Evolutionary conservation across 2,329 filamentous ascomycete species (phyloP), one percentile per base, ranked within the genome.

Genomic region (Verticillium zaregamsianum): DNA sequence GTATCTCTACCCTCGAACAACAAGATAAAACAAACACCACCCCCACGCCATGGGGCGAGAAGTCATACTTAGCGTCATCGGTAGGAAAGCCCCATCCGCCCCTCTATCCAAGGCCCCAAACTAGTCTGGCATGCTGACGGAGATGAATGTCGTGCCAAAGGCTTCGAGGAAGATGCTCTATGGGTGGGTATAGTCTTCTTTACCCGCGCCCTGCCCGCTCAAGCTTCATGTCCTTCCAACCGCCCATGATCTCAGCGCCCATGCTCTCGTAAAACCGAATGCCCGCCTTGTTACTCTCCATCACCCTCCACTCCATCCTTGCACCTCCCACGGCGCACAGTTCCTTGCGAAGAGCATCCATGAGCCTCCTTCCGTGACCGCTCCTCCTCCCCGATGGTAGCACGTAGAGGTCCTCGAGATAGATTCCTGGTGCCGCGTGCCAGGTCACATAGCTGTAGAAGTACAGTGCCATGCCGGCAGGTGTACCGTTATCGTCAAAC

Each of bases 401-500:
- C 32, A 35, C 32, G 32, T 35, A 35, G 12, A 35, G 32, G 32
- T 12, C 32, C 93, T 98, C 94, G 40, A 98, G 87, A 75, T 96
- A 97, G 70, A 98, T 90, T 2, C 94, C 94, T 0, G 93, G 87
- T 55, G 85, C 86, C n/a, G 90, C 86, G 11, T 90, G 86, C 95
- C 94, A 98, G 0, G 94, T 97, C 71, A 89, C 92, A 78, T 97
- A 98, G 77, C 94, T 98, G 82, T 93, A 93, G 75, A 96, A 98
- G 79, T 93, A 97, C 49, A 97, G 77, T 1, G 93, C 93, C 85
- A 97, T 92, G 56, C 90, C 92, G 32, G 31, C 40, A 23, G 40
- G 40, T 49, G 20, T 5, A 7, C 40, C 40, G 40, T 49, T 8
- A 5, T 2, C 15, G 40, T 49, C 40, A 14, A 49, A 49, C 8